A percentile compares a stretch with the other conserved stretches of the same genome.
Conservation (phyloP, 2,329 filamentous ascomycete species). For the Fusarium denticulatum region DNA sequence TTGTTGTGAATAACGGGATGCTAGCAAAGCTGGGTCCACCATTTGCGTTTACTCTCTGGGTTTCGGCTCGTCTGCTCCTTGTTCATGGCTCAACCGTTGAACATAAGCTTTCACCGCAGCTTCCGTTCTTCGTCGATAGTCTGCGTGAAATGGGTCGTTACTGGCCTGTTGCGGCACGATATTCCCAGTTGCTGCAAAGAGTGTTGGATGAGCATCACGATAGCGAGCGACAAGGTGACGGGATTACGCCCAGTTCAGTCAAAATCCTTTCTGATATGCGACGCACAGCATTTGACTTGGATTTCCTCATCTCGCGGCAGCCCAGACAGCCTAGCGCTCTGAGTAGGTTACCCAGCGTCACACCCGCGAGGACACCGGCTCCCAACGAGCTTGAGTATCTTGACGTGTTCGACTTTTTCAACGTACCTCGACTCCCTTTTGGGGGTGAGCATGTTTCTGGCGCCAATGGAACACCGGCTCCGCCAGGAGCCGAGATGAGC, state of each 20-base stretch:
- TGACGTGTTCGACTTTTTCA: conserved; percentile 95
- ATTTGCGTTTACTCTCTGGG: conserved; percentile 93
- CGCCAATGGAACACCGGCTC: conserved; percentile 28
- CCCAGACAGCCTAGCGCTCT: conserved; percentile 63
- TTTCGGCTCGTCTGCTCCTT: conserved; percentile 84
- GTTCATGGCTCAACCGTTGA: conserved; percentile 93
- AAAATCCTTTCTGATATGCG: conserved; percentile 93
- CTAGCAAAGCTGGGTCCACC: conserved; percentile 85
- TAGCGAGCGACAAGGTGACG: conserved; percentile 77
- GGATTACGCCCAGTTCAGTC: conserved; percentile 82
- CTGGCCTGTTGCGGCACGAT: conserved; percentile 87
- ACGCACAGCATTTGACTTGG: conserved; percentile 87
- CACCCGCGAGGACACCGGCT: conserved; percentile 74
- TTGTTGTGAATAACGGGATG: conserved; percentile 78
- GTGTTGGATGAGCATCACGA: conserved; percentile 89
- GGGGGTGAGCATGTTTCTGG: conserved; percentile 50
- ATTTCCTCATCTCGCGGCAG: conserved; percentile 87
- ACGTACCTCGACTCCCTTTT: conserved; percentile 78
- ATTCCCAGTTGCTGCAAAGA: conserved; percentile 80
- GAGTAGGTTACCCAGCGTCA: conserved; percentile 62
- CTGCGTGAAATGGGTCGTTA: conserved; percentile 82
- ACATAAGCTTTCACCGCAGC: conserved; percentile 81
- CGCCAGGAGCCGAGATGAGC: conserved; percentile 42
- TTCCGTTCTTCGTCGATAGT: conserved; percentile 83
- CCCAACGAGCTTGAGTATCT: conserved; percentile 89